Evolutionary conservation across 2,329 filamentous ascomycete genomes (phyloP).

Genomic region (Aspergillus viridinutans): DNA sequence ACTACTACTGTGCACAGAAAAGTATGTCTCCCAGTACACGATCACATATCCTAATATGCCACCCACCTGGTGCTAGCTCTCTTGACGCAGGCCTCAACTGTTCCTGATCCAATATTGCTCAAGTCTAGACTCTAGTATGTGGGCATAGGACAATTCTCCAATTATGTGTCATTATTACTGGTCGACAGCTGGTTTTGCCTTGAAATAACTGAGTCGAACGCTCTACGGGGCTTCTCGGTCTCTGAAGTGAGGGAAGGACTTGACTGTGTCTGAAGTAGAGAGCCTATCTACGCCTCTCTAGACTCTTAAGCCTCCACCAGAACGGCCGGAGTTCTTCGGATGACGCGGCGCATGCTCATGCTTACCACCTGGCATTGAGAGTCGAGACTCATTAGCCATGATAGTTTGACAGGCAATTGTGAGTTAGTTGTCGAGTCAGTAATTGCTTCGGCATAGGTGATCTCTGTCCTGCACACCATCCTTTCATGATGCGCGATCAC

Average conservation of each 20-base stretch:
- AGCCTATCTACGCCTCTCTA: neutral
- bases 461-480: neutral
- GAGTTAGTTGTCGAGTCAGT: neutral
- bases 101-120: neutral
- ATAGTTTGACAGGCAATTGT: neutral
- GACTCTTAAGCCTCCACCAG: too few relatives aligned
- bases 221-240: neutral
- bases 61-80: too few relatives aligned
- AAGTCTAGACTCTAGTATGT: neutral
- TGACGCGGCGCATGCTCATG: neutral
- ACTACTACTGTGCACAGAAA: neutral
- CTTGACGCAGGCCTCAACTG: neutral
- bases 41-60: neutral
- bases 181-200: neutral
- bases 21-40: neutral
- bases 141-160: neutral
- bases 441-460: too few relatives aligned
- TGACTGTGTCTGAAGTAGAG: neutral
- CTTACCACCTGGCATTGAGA: neutral
- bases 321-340: neutral
- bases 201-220: too few relatives aligned
- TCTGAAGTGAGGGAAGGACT: neutral
- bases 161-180: neutral
- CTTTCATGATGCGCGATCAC: neutral
- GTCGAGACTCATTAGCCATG: neutral